Conservation (phyloP, 2,329 filamentous ascomycete species). For the Aquanectria penicillioides region DNA sequence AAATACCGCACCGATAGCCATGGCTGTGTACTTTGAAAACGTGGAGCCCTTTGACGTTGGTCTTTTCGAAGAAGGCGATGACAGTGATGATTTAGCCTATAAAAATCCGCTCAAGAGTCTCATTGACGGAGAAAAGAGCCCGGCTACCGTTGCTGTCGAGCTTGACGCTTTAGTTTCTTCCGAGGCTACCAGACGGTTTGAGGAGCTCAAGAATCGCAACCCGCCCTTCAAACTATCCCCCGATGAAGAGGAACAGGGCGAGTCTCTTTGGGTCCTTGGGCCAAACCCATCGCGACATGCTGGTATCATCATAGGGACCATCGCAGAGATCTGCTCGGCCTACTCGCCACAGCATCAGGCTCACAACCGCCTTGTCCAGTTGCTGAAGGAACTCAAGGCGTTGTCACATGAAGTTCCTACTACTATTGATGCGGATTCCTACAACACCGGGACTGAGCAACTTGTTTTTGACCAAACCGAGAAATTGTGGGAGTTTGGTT, state of each 20-base stretch:
- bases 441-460: not conserved
- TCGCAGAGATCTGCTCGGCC: not conserved
- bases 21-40: not conserved
- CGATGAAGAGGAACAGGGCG: not conserved
- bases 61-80: not conserved
- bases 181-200: not conserved
- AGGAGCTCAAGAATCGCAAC: not conserved
- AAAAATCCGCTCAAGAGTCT: not conserved
- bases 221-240: not conserved
- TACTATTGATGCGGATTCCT: not conserved
- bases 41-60: not conserved
- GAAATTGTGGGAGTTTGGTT: not conserved
- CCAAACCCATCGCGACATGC: not conserved
- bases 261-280: not conserved
- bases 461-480: not conserved
- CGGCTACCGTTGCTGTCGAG: not conserved
- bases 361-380: not conserved
- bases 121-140: not conserved
- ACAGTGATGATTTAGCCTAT: not conserved
- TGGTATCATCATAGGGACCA: not conserved
- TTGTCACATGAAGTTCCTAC: not conserved
- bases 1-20: not conserved
- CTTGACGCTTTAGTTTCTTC: not conserved
- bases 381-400: not conserved
- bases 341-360: not conserved